Percentiles rank a stretch among this genome's conserved stretches.
Conservation (phyloP, 139 green algal species). For the Zygnema circumcarinatum region DNA sequence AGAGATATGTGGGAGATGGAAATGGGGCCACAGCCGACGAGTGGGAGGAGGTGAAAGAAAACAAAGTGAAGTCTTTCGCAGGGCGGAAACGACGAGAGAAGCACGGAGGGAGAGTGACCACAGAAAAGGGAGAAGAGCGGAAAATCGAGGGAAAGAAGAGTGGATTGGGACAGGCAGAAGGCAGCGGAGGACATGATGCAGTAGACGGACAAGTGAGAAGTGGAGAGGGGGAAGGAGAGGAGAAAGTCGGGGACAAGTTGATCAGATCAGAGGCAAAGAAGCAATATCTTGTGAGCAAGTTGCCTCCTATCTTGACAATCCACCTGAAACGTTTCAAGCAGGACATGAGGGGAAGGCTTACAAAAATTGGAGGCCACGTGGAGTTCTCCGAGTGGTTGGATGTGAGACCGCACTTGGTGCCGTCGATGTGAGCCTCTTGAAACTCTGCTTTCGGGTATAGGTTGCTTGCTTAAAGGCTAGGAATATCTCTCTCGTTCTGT, state of each 20-base stretch:
- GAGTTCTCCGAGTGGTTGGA: conserved; percentile 62
- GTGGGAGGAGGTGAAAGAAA: conserved; percentile 20
- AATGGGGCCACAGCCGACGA: conserved; percentile 1
- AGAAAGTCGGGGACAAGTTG: conserved; percentile 52
- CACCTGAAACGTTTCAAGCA: conserved; percentile 65
- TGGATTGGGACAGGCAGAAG: not conserved
- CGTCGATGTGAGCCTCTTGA: not conserved
- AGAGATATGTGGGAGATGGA: conserved; percentile 4
- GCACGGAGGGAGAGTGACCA: not conserved
- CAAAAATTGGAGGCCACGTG: conserved; percentile 69
- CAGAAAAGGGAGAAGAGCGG: not conserved
- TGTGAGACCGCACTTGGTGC: conserved; percentile 49
- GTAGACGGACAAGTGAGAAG: conserved; percentile 27
- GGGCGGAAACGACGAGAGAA: not conserved
- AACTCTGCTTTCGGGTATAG: no score
- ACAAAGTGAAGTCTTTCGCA: not conserved
- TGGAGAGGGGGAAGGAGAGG: conserved; percentile 26
- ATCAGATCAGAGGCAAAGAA: conserved; percentile 19
- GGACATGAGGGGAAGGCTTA: conserved; percentile 65
- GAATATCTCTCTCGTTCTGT: not conserved
- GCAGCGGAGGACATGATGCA: not conserved
- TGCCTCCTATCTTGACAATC: conserved; percentile 49
- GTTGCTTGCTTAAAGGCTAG: not conserved
- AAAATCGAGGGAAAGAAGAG: not conserved
- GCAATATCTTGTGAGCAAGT: conserved; percentile 27